phyloP scores from a whole-genome alignment of 2,329 filamentous ascomycete genomes.

The Monosporascus sp. region DNA sequence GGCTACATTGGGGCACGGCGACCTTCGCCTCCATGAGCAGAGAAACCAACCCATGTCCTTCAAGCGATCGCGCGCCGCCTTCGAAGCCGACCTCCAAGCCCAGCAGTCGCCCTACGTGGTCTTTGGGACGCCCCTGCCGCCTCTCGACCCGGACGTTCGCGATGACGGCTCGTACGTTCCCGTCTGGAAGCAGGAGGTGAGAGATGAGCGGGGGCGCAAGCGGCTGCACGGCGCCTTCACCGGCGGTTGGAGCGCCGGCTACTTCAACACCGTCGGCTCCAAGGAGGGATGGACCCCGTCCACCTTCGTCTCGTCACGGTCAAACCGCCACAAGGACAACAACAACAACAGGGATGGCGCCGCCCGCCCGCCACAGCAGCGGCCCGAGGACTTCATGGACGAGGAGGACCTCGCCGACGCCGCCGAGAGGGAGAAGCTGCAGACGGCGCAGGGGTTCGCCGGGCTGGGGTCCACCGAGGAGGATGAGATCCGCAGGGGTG shows the following conservation, averaged over 20 bases:
- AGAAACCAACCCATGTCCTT: slow-evolving; percentile 53
- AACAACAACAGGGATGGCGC: slow-evolving; percentile 31
- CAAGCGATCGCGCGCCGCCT: slow-evolving; percentile 75
- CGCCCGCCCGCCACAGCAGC: slow-evolving; percentile 39
- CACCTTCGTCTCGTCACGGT: slow-evolving; percentile 85
- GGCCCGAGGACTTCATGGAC: slow-evolving; percentile 94
- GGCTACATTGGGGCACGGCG: too few species aligned
- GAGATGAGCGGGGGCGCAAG: slow-evolving; percentile 85
- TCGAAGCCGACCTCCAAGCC: slow-evolving; percentile 67
- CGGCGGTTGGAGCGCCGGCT: slow-evolving; percentile 93
- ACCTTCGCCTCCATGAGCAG: background rate
- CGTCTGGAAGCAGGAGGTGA: slow-evolving; percentile 97
- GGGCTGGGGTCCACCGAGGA: slow-evolving; percentile 66
- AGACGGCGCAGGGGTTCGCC: slow-evolving; percentile 69
- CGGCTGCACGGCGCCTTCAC: slow-evolving; percentile 94
- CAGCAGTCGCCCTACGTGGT: slow-evolving; percentile 69
- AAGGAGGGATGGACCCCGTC: slow-evolving; percentile 97
- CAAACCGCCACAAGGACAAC: slow-evolving; percentile 67
- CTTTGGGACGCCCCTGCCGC: slow-evolving; percentile 81
- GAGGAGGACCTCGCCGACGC: slow-evolving; percentile 89
- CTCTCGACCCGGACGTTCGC: slow-evolving; percentile 67
- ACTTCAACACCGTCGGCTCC: slow-evolving; percentile 96
- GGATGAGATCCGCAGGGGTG: slow-evolving; percentile 44
- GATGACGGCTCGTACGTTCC: slow-evolving; percentile 92
- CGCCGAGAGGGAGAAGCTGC: slow-evolving; percentile 69